These are phyloP conservation scores for Claviceps citrina DNA, from an alignment of 2,329 filamentous ascomycete species.

Conservation along the genomic window DNA sequence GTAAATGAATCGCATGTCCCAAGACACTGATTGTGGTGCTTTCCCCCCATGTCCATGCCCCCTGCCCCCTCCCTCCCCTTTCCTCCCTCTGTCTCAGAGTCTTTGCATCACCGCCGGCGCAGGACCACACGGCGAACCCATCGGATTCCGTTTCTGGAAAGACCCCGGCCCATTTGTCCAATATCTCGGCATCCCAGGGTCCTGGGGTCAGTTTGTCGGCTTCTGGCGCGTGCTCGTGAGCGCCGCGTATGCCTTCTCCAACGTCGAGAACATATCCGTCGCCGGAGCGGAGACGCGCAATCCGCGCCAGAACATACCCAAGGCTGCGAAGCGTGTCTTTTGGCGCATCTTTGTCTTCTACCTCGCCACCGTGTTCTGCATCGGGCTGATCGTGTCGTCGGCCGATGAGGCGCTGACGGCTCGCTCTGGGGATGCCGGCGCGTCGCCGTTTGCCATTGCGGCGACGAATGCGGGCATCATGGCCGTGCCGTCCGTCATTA, in stretches of 20 bases:
- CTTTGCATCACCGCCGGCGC: constrained; percentile 7
- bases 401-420: constrained; percentile 17
- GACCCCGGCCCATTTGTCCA: constrained; percentile 36
- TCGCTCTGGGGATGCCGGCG: constrained; percentile 23
- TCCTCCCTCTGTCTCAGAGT: not conserved
- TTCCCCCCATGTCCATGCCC: too few species aligned
- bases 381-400: constrained; percentile 33
- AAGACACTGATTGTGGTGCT: not conserved
- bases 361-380: constrained; percentile 33
- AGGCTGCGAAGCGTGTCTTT: constrained; percentile 38
- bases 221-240: constrained; percentile 18
- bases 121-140: constrained; percentile 31
- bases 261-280: constrained; percentile 34
- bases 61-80: not conserved
- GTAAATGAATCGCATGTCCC: not conserved
- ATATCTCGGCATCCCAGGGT: constrained; percentile 33
- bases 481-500: constrained; percentile 36
- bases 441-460: constrained; percentile 36
- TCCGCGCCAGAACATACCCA: constrained; percentile 32
- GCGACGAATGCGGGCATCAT: constrained; percentile 34
- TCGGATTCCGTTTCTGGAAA: constrained; percentile 46
- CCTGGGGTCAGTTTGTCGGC: constrained; percentile 34
- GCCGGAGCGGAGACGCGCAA: constrained; percentile 32
- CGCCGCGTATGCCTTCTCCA: constrained; percentile 32
- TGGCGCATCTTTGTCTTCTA: constrained; percentile 40